Conservation (phyloP, 2,329 filamentous ascomycete genomes). For the Falciphora oryzae region DNA sequence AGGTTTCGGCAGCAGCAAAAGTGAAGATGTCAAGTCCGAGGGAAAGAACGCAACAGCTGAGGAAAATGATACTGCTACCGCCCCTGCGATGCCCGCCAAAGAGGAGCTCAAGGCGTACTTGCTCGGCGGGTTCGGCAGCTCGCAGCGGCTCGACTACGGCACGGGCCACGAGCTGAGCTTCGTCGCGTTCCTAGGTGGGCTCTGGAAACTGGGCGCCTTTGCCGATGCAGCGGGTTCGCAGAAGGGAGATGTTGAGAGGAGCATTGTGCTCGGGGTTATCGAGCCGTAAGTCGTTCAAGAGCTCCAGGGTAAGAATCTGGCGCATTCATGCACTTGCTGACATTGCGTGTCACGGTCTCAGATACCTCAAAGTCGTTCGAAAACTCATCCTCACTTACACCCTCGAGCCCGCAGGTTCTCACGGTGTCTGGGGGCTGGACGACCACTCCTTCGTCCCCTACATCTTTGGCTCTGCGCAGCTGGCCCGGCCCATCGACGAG, state of each 20-base stretch:
- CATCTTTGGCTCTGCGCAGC: constrained; percentile 89
- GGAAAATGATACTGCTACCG: background rate
- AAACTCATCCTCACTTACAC: constrained; percentile 85
- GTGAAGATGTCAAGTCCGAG: background rate
- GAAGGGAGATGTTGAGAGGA: constrained; percentile 60
- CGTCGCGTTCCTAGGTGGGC: constrained; percentile 77
- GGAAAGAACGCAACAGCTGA: background rate
- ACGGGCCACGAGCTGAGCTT: constrained; percentile 96
- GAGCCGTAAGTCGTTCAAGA: constrained; percentile 59
- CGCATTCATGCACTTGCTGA: background rate
- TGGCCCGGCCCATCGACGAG: constrained; percentile 67
- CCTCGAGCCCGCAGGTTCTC: constrained; percentile 89
- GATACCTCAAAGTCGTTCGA: constrained; percentile 75
- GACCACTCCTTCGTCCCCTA: constrained; percentile 94
- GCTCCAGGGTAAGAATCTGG: background rate
- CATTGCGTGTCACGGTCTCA: constrained; percentile 24
- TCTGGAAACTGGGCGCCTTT: constrained; percentile 90
- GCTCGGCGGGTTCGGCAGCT: constrained; percentile 78
- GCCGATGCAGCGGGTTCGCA: constrained; percentile 34
- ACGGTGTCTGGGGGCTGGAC: constrained; percentile 98
- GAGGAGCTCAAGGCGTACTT: constrained; percentile 75
- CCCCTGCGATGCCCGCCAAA: constrained; percentile 33
- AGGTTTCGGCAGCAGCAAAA: constrained; percentile 8
- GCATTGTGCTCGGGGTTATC: constrained; percentile 74
- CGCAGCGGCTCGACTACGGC: constrained; percentile 87